These are phyloP conservation scores for Primulina huaijiensis DNA, from an alignment of 257 asterid genomes.

Conservation along the genomic window DNA sequence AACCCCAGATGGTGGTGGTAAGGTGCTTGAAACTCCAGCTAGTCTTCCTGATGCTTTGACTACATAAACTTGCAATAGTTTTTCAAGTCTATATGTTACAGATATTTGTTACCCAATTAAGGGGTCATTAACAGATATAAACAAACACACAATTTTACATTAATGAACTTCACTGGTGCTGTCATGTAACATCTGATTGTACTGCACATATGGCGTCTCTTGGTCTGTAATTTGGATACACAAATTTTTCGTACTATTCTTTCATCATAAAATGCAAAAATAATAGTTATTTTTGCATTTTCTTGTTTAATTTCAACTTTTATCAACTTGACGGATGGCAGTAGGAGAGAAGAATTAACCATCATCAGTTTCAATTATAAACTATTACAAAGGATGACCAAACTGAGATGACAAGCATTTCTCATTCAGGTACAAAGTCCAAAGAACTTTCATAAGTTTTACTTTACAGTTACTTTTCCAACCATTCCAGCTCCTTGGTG, in stretches of 20 bases:
- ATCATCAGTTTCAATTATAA: background rate
- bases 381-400: slow-evolving; percentile 4
- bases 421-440: slow-evolving; percentile 5
- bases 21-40: too few relatives aligned
- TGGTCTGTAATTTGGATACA: background rate
- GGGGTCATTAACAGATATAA: slow-evolving; percentile 8
- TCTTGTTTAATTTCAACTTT: background rate
- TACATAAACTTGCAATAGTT: slow-evolving; percentile 33
- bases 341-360: too few relatives aligned
- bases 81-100: slow-evolving; percentile 14
- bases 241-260: slow-evolving; percentile 16
- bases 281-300: background rate
- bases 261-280: too few relatives aligned
- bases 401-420: slow-evolving; percentile 23
- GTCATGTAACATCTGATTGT: slow-evolving; percentile 4
- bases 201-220: slow-evolving; percentile 12
- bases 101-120: background rate
- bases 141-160: background rate
- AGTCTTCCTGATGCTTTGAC: slow-evolving; percentile 88
- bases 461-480: slow-evolving; percentile 73
- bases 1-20: too few relatives aligned
- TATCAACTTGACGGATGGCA: background rate
- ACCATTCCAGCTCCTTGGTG: slow-evolving; percentile 86
- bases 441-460: background rate
- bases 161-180: slow-evolving; percentile 9